phyloP scores from a whole-genome alignment of 2,329 filamentous ascomycete species.

The Eutypa lata region DNA sequence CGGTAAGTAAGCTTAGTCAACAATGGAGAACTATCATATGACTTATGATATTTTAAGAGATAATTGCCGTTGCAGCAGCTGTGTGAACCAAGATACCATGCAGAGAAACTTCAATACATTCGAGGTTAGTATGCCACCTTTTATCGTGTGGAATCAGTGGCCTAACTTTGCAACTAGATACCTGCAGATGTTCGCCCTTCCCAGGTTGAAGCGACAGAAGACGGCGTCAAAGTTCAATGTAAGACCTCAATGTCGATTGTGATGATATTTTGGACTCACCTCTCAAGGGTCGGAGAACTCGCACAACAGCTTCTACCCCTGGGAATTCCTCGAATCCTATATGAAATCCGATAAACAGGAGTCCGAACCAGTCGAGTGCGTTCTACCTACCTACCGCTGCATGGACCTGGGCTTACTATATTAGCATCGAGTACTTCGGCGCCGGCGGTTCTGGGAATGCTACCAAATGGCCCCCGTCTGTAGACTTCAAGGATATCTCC shows the following conservation, averaged over 20 bases:
- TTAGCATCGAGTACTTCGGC: constrained; percentile 17
- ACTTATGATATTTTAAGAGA: constrained; percentile 47
- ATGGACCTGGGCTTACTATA: not conserved
- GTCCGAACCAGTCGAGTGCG: constrained; percentile 33
- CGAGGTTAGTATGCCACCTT: constrained; percentile 40
- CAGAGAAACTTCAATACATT: constrained; percentile 70
- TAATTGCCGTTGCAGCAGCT: constrained; percentile 66
- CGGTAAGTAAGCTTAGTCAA: constrained; percentile 24
- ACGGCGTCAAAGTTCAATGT: constrained; percentile 50
- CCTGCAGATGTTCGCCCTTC: constrained; percentile 37
- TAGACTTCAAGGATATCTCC: constrained; percentile 62
- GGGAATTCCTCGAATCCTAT: constrained; percentile 57
- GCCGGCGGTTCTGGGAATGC: constrained; percentile 33
- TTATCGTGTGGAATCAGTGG: constrained; percentile 1
- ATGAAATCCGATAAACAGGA: constrained; percentile 29
- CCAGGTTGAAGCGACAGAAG: constrained; percentile 28
- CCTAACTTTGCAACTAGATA: constrained; percentile 36
- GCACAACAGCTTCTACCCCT: constrained; percentile 67
- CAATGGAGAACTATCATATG: not conserved
- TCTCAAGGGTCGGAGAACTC: constrained; percentile 60
- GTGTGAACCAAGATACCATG: constrained; percentile 67
- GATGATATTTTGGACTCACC: constrained; percentile 10
- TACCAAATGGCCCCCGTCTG: constrained; percentile 48
- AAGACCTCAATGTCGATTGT: constrained; percentile 1
- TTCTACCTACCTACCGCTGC: not conserved